phyloP scores from a whole-genome alignment of 2,329 filamentous ascomycete species.

The Neophaeococcomyces mojaviensis region DNA sequence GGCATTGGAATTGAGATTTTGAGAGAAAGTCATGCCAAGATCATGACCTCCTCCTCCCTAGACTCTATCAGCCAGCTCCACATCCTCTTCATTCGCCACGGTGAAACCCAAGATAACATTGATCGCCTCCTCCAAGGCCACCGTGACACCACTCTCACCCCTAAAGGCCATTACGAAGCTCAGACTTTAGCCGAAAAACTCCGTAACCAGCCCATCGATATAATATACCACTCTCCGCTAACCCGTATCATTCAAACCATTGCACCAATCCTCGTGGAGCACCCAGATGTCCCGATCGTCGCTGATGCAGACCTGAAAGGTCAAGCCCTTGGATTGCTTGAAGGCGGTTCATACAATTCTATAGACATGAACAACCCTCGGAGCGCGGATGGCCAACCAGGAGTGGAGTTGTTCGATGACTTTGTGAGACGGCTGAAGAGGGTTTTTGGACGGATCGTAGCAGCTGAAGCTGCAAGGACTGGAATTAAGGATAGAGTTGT shows the following conservation, averaged over 20 bases:
- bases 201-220: constrained; percentile 21
- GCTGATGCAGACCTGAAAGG: constrained; percentile 13
- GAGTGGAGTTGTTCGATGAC: constrained; percentile 15
- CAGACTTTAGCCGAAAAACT: constrained; percentile 12
- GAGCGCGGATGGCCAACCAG: constrained; percentile 13
- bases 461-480: constrained; percentile 1
- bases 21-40: too few relatives aligned
- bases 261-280: constrained; percentile 6
- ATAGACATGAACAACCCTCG: constrained; percentile 16
- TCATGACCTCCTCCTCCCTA: too few relatives aligned
- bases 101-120: constrained; percentile 17
- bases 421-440: constrained; percentile 12
- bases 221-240: constrained; percentile 19
- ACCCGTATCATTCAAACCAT: constrained; percentile 13
- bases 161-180: constrained; percentile 13
- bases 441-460: constrained; percentile 12
- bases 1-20: too few relatives aligned
- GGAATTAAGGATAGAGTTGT: constrained; percentile 11
- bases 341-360: constrained; percentile 13
- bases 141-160: constrained; percentile 13
- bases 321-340: constrained; percentile 12
- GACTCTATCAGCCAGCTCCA: too few relatives aligned
- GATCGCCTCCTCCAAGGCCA: constrained; percentile 12
- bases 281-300: constrained; percentile 1
- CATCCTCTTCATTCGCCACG: constrained; percentile 14